Percentiles rank a stretch among this genome's conserved stretches.
These are phyloP conservation scores for Brassica cretica DNA, from an alignment of 345 rosid genomes.

Conservation along the genomic window DNA sequence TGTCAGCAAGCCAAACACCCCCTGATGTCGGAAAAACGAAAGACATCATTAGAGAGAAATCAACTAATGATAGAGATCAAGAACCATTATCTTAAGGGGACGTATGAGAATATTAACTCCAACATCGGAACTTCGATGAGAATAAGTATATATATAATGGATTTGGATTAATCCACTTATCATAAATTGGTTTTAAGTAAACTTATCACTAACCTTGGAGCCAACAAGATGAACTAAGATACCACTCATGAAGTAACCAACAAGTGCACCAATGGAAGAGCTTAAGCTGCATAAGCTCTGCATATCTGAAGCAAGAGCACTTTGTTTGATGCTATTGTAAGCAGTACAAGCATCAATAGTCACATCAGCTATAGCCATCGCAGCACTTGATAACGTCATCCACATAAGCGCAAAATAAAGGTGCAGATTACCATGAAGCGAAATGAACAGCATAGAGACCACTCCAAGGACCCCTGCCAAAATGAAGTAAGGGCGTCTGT, in stretches of 20 bases:
- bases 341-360: slow-evolving; percentile 96
- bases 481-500: slow-evolving; percentile 85
- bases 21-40: slow-evolving; percentile 46
- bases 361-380: slow-evolving; percentile 87
- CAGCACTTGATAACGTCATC: slow-evolving; percentile 75
- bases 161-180: not conserved
- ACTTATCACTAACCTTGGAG: slow-evolving; percentile 57
- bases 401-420: slow-evolving; percentile 62
- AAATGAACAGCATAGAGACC: slow-evolving; percentile 64
- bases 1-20: slow-evolving; percentile 74
- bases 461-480: slow-evolving; percentile 74
- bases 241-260: slow-evolving; percentile 83
- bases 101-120: not conserved
- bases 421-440: slow-evolving; percentile 66
- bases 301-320: slow-evolving; percentile 85
- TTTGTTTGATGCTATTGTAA: slow-evolving; percentile 72
- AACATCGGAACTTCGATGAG: not conserved
- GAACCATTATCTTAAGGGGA: not conserved
- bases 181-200: not conserved
- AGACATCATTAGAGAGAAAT: slow-evolving; percentile 17
- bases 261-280: slow-evolving; percentile 74
- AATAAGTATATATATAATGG: not conserved
- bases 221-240: slow-evolving; percentile 82
- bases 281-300: slow-evolving; percentile 83
- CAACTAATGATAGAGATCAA: not conserved